Percentiles rank a stretch among this genome's conserved stretches.
Conservation (phyloP, 305 asterid species). For the Plantago coronopus region DNA sequence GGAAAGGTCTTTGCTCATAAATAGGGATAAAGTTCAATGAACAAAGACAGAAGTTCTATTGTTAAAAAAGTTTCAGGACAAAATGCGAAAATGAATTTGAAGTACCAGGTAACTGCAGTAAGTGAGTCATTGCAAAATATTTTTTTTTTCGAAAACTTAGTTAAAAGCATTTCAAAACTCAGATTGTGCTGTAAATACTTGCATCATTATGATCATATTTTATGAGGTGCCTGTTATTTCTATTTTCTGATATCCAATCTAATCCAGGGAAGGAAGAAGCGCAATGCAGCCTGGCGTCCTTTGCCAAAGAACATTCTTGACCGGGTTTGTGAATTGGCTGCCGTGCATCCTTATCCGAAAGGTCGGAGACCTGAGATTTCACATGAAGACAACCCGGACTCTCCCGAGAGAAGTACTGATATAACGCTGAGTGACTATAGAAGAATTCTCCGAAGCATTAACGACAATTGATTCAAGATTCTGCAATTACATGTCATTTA, state of each 20-base stretch:
- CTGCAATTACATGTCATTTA: background rate
- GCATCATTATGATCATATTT: background rate
- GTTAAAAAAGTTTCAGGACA: too few relatives aligned
- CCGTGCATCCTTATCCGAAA: slow-evolving; percentile 72
- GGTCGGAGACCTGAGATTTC: slow-evolving; percentile 42
- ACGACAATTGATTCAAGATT: slow-evolving; percentile 30
- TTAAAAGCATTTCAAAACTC: too few relatives aligned
- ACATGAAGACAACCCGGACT: slow-evolving; percentile 21
- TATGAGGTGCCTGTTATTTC: background rate
- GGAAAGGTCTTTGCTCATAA: too few relatives aligned
- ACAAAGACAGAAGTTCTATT: too few relatives aligned
- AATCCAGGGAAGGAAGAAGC: slow-evolving; percentile 64
- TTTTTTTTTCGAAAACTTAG: too few relatives aligned
- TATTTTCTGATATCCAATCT: slow-evolving; percentile 9
- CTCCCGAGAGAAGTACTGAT: slow-evolving; percentile 40
- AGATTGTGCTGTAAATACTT: background rate
- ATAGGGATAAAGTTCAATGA: too few relatives aligned
- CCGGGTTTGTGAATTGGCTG: slow-evolving; percentile 67
- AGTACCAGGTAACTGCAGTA: too few relatives aligned
- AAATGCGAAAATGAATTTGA: too few relatives aligned
- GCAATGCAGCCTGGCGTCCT: slow-evolving; percentile 82
- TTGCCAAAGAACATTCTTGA: slow-evolving; percentile 63
- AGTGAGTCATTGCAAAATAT: too few relatives aligned
- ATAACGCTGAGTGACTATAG: slow-evolving; percentile 48
- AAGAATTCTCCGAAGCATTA: slow-evolving; percentile 47